phyloP scores from a whole-genome alignment of 129 eudicot species.

The Helianthus tuberosus region DNA sequence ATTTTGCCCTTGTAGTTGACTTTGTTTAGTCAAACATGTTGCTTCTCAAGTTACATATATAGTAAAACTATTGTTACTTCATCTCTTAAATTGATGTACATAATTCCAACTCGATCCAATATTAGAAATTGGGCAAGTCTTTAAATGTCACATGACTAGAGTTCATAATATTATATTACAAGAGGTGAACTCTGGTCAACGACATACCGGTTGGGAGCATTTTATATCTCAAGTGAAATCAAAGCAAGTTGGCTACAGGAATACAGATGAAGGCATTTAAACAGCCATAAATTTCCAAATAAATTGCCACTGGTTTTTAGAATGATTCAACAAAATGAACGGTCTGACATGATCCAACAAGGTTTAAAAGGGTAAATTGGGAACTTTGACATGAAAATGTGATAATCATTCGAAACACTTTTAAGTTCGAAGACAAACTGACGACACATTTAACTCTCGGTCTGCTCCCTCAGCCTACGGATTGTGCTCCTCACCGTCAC shows the following conservation, averaged over 20 bases:
- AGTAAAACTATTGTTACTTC: too few relatives aligned
- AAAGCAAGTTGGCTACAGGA: not conserved
- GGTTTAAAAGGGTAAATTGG: conserved; percentile 4
- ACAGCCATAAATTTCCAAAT: not conserved
- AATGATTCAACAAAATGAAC: conserved; percentile 18
- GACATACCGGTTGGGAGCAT: not conserved
- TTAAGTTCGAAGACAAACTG: not conserved
- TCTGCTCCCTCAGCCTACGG: conserved; percentile 90
- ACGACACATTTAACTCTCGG: conserved; percentile 57
- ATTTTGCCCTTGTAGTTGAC: too few relatives aligned
- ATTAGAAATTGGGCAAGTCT: too few relatives aligned
- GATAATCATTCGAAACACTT: not conserved
- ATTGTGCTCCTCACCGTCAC: conserved; percentile 95
- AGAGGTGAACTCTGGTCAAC: not conserved
- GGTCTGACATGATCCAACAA: conserved; percentile 5
- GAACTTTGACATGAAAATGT: conserved; percentile 10
- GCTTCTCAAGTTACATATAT: too few relatives aligned
- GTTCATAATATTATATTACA: not conserved
- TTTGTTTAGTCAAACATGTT: too few relatives aligned
- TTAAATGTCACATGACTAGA: too few relatives aligned
- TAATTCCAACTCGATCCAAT: too few relatives aligned
- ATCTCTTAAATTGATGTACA: too few relatives aligned
- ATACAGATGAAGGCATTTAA: not conserved
- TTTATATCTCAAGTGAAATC: not conserved
- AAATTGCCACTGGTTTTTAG: not conserved